Conservation (phyloP, 2,329 filamentous ascomycete genomes). For the Epichloe typhina region DNA sequence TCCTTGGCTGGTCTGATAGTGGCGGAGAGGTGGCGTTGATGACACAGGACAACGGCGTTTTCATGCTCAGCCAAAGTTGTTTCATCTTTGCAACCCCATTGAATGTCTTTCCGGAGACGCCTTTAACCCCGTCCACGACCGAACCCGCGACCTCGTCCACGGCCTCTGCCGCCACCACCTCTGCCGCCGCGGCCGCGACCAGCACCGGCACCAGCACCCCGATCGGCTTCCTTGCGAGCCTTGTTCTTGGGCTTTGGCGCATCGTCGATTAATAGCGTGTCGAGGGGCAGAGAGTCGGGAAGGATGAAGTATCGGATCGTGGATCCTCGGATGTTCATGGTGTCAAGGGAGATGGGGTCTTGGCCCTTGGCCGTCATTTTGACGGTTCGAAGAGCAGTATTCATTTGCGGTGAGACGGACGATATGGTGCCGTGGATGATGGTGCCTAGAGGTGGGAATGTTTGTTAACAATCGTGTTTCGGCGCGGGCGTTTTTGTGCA, state of each 20-base stretch:
- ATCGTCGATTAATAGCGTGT: slow-evolving; percentile 92
- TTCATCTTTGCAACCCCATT: background rate
- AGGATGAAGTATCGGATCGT: slow-evolving; percentile 96
- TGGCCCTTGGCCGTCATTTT: slow-evolving; percentile 91
- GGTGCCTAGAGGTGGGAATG: slow-evolving; percentile 50
- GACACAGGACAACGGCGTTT: background rate
- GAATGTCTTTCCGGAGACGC: background rate
- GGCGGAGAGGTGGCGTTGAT: background rate
- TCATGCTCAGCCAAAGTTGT: background rate
- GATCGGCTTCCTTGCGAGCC: slow-evolving; percentile 77
- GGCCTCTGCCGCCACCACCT: slow-evolving; percentile 36
- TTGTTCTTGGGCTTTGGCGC: slow-evolving; percentile 99
- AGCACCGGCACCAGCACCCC: slow-evolving; percentile 40
- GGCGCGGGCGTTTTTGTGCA: background rate
- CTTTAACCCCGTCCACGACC: slow-evolving; percentile 5
- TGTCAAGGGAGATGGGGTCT: slow-evolving; percentile 77
- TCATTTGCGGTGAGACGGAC: slow-evolving; percentile 96
- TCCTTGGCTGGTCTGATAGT: background rate
- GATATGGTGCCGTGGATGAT: slow-evolving; percentile 95
- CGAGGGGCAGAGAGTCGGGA: slow-evolving; percentile 85
- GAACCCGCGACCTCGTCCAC: slow-evolving; percentile 23
- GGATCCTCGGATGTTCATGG: slow-evolving; percentile 91
- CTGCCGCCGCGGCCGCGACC: slow-evolving; percentile 40
- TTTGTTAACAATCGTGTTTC: background rate
- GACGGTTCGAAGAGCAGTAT: slow-evolving; percentile 86